phyloP scores from a whole-genome alignment of 164 flowering plant species.

The Tetracentron sinense region DNA sequence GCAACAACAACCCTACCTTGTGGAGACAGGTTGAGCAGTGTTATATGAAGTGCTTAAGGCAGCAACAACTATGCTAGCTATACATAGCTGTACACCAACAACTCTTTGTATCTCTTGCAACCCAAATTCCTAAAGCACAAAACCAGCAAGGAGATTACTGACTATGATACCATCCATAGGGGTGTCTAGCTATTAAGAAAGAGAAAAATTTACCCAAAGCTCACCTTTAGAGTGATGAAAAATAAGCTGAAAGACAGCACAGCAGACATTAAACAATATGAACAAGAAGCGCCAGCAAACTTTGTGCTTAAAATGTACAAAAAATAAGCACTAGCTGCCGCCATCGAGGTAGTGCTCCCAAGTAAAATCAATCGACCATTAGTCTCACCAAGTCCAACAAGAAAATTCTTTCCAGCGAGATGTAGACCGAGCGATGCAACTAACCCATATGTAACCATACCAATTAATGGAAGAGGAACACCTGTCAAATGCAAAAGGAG shows the following conservation, averaged over 20 bases:
- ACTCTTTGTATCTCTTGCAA: conserved; percentile 48
- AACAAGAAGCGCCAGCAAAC: conserved; percentile 68
- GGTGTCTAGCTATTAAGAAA: not conserved
- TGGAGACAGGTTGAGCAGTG: conserved; percentile 30
- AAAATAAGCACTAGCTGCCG: conserved; percentile 85
- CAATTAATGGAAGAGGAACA: conserved; percentile 88
- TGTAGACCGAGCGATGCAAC: conserved; percentile 58
- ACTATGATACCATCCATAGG: not conserved
- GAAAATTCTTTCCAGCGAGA: conserved; percentile 42
- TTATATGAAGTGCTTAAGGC: conserved; percentile 61
- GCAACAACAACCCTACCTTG: no score
- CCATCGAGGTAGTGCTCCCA: conserved; percentile 76
- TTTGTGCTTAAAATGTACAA: conserved; percentile 68
- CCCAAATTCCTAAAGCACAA: conserved; percentile 49
- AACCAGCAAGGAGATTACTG: not conserved
- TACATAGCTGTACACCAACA: conserved; percentile 47
- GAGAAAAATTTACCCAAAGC: not conserved
- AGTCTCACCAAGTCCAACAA: conserved; percentile 46
- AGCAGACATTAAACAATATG: conserved; percentile 73
- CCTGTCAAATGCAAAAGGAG: conserved; percentile 62
- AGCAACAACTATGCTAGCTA: conserved; percentile 59
- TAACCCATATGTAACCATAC: conserved; percentile 77
- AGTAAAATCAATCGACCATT: conserved; percentile 60
- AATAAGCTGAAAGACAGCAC: conserved; percentile 68
- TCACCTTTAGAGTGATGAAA: conserved; percentile 66